Evolutionary conservation across 2,329 filamentous ascomycete genomes (phyloP).

Genomic region (Colletotrichum limetticola): DNA sequence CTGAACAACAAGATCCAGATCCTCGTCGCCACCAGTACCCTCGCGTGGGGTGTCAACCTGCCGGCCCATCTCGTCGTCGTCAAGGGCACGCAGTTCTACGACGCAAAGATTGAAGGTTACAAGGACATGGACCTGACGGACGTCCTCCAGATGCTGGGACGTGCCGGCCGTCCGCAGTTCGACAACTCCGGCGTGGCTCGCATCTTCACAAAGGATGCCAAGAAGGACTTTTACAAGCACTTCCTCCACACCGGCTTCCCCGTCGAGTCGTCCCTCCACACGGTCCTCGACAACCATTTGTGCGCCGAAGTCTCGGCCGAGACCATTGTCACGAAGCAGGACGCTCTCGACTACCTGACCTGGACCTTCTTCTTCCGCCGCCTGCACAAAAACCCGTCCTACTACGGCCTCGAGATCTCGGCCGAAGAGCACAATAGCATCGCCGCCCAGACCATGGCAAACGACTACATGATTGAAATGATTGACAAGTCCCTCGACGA

Average conservation of each 20-base stretch:
- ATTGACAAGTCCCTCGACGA: constrained; percentile 88
- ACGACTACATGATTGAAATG: constrained; percentile 94
- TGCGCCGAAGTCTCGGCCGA: constrained; percentile 94
- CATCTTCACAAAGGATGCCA: constrained; percentile 96
- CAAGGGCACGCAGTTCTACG: constrained; percentile 98
- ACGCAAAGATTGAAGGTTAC: constrained; percentile 97
- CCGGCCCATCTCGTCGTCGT: constrained; percentile 97
- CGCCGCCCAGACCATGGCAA: constrained; percentile 85
- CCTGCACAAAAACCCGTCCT: constrained; percentile 97
- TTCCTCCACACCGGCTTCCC: constrained; percentile 98
- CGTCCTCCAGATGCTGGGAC: constrained; percentile 96
- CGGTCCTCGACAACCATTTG: constrained; percentile 96
- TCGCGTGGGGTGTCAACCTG: constrained; percentile 98
- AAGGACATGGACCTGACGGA: constrained; percentile 99
- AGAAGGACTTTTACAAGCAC: constrained; percentile 99
- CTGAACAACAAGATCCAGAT: constrained; percentile 98
- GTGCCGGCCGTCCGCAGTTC: constrained; percentile 95
- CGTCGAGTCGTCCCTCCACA: constrained; percentile 95
- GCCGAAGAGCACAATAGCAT: constrained; percentile 92
- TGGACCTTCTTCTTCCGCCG: constrained; percentile 99
- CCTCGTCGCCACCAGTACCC: constrained; percentile 91
- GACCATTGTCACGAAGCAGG: constrained; percentile 93
- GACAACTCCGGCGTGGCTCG: constrained; percentile 95
- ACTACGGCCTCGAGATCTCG: constrained; percentile 94
- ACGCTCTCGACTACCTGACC: constrained; percentile 95